Evolutionary conservation across 441 rosid genomes (phyloP).

Genomic region (Sinapis alba): DNA sequence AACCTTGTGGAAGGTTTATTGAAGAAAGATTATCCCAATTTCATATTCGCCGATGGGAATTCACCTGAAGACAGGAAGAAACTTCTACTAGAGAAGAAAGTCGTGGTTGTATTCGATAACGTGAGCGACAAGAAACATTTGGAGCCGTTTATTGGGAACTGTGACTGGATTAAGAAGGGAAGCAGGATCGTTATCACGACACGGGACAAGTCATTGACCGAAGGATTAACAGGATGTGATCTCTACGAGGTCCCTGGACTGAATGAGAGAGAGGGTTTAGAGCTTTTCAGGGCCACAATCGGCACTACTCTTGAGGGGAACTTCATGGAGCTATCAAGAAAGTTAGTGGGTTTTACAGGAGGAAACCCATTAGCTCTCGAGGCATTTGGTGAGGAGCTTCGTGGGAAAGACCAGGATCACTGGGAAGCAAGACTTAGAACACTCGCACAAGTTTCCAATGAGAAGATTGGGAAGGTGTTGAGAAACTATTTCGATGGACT

Average conservation of each 20-base stretch:
- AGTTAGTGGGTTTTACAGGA: not conserved
- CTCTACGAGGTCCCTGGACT: slow-evolving; percentile 10
- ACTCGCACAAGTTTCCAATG: slow-evolving; percentile 2
- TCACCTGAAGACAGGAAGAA: not conserved
- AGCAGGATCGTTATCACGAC: slow-evolving; percentile 45
- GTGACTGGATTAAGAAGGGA: slow-evolving; percentile 22
- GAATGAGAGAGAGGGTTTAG: slow-evolving; percentile 15
- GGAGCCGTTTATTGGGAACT: not conserved
- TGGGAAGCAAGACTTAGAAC: slow-evolving; percentile 23
- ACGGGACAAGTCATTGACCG: slow-evolving; percentile 28
- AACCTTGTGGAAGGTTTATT: not conserved
- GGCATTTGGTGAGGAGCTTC: not conserved
- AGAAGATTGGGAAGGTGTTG: not conserved
- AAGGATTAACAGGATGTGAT: not conserved
- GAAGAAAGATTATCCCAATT: not conserved
- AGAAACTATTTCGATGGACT: slow-evolving; percentile 25
- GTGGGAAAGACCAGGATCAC: not conserved
- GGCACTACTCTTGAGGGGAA: slow-evolving; percentile 21
- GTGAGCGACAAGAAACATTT: not conserved
- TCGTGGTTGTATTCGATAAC: slow-evolving; percentile 4
- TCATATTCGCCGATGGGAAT: too few species aligned
- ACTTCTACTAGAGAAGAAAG: not conserved
- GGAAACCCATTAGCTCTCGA: slow-evolving; percentile 35
- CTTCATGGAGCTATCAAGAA: not conserved
- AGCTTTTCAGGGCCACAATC: slow-evolving; percentile 10